These are phyloP conservation scores for Colletotrichum simmondsii DNA, from an alignment of 2,329 filamentous ascomycete species.

Conservation along the genomic window DNA sequence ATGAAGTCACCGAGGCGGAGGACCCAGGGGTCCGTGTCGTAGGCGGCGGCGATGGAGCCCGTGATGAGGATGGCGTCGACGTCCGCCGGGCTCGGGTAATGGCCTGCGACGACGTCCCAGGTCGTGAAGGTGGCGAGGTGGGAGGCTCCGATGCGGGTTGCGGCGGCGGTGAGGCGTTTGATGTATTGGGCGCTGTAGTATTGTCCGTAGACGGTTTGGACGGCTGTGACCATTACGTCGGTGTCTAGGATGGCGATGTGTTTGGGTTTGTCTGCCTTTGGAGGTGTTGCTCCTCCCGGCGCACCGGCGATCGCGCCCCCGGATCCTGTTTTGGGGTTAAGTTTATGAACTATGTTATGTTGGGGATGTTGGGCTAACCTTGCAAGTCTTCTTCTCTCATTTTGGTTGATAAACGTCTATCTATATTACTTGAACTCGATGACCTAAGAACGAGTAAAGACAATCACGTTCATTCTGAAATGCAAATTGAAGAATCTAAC, in stretches of 20 bases:
- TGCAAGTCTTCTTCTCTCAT: background rate
- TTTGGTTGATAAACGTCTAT: too few species aligned
- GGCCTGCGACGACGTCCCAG: constrained; percentile 44
- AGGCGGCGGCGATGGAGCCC: constrained; percentile 52
- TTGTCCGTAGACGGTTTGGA: constrained; percentile 5
- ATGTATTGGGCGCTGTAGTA: constrained; percentile 24
- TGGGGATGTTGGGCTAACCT: background rate
- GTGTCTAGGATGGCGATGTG: constrained; percentile 24
- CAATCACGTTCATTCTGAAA: too few species aligned
- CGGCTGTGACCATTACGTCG: constrained; percentile 19
- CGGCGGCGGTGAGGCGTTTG: constrained; percentile 5
- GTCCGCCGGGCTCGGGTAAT: constrained; percentile 41
- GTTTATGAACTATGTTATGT: too few species aligned
- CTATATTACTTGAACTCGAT: too few species aligned
- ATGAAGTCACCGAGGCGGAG: constrained; percentile 53
- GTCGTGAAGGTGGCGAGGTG: constrained; percentile 35
- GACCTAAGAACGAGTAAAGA: too few species aligned
- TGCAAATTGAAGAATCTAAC: too few species aligned
- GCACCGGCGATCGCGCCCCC: background rate
- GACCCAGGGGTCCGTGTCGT: constrained; percentile 57
- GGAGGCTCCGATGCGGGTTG: constrained; percentile 18
- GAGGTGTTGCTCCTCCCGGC: background rate
- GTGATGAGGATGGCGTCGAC: constrained; percentile 45
- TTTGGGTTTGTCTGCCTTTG: too few species aligned
- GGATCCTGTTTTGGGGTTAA: background rate